Evolutionary conservation across 2,329 filamentous ascomycete species (phyloP), one percentile per base, ranked within the genome.

Genomic region (Apiospora aurea): DNA sequence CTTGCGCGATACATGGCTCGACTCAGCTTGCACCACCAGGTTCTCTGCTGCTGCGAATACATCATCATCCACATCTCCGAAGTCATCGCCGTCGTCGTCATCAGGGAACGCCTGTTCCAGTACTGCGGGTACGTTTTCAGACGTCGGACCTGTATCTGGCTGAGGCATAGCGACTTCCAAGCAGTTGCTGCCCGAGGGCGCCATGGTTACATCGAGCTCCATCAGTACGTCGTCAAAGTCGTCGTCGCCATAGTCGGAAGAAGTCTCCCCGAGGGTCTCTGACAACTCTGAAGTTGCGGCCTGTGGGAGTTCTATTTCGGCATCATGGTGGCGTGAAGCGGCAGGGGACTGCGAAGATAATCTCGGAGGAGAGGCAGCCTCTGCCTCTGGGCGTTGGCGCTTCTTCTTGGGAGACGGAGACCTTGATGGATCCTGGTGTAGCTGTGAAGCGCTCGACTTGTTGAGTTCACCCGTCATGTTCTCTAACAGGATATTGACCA

Each of bases 51-150:
- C 85, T 7, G 86, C 84, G 71, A 90, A 85, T 11, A 88, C 82
- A 67, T 92, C 89, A 73, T 92, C 91, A 72, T 93, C 91, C 69
- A 89, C 76, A 74, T 93, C 91, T 66, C 87, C 91, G 81, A 93
- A 92, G 64, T 92, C 91, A 69, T 92, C 89, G 61, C 85, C 82
- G 11, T 64, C 53, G 29, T 38, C 53, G 5, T 61, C 57, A 21
- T 64, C 57, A 13, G 41, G 41, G 3, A 38, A 41, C 79, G 78
- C 71, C 77, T 72, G 57, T 67, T 53, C 16, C 13, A 70, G 69
- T 61, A 38, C 64, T 29, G 67, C 70, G 57, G 67, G 13, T 38
- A 34, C 49, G 71, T 72, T 71, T 69, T 72, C 71, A 69, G 70
- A 49, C 69, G 41, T 71, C 61, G 78, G 76, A 41, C 57, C 75